These are phyloP conservation scores for Salvia hispanica DNA, from an alignment of 257 asterid genomes.

Conservation along the genomic window DNA sequence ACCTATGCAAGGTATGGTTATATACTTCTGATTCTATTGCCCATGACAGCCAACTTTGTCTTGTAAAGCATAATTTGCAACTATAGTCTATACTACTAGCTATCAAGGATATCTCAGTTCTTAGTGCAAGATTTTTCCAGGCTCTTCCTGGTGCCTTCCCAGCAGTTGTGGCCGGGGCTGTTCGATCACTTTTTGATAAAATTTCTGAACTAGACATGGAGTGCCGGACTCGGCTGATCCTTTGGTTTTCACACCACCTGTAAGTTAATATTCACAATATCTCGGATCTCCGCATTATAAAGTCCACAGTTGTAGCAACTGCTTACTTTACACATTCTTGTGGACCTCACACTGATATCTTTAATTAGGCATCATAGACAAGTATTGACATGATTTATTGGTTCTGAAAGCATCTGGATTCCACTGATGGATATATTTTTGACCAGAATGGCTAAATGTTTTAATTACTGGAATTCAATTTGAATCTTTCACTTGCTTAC, in stretches of 20 bases:
- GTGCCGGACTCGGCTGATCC: slow-evolving; percentile 90
- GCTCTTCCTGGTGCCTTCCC: slow-evolving; percentile 99
- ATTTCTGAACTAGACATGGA: slow-evolving; percentile 96
- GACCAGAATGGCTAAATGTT: slow-evolving; percentile 6
- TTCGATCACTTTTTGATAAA: slow-evolving; percentile 90
- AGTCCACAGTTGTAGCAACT: not conserved
- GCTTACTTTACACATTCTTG: slow-evolving; percentile 1
- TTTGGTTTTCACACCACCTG: slow-evolving; percentile 99
- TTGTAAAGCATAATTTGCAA: slow-evolving; percentile 6
- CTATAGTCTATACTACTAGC: slow-evolving; percentile 8
- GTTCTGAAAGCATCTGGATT: slow-evolving; percentile 16
- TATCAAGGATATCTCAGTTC: slow-evolving; percentile 25
- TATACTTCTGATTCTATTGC: slow-evolving; percentile 21
- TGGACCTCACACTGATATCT: slow-evolving; percentile 7
- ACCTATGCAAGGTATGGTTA: slow-evolving; percentile 83
- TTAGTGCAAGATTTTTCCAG: slow-evolving; percentile 46
- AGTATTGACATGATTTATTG: slow-evolving; percentile 1
- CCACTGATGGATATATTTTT: slow-evolving; percentile 10
- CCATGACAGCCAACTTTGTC: slow-evolving; percentile 6
- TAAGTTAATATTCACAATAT: slow-evolving; percentile 46
- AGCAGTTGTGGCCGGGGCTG: slow-evolving; percentile 98
- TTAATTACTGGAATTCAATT: slow-evolving; percentile 2
- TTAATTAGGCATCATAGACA: slow-evolving; percentile 10
- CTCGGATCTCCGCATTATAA: not conserved
- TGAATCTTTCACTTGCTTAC: slow-evolving; percentile 13